phyloP scores from a whole-genome alignment of 768 basidiomycete genomes.

The Serendipita sp. region DNA sequence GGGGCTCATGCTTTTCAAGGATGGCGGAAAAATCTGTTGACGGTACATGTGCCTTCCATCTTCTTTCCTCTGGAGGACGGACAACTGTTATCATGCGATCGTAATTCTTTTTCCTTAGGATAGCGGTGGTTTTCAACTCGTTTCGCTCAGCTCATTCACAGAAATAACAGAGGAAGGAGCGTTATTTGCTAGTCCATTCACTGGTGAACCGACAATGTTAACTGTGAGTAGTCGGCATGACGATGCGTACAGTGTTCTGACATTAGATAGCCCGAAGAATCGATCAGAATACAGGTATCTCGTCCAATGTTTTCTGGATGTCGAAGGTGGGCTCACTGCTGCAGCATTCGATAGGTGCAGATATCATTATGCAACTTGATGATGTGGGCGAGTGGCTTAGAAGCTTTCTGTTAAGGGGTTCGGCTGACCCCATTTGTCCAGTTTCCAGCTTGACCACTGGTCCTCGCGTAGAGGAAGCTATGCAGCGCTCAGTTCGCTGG shows the following conservation, averaged over 20 bases:
- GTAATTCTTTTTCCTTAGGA: constrained; percentile 33
- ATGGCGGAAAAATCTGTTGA: constrained; percentile 74
- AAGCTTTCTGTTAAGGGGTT: neutral
- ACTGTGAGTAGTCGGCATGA: constrained; percentile 35
- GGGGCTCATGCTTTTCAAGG: constrained; percentile 86
- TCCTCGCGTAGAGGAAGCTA: constrained; percentile 71
- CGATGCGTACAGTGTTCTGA: neutral
- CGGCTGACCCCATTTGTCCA: constrained; percentile 19
- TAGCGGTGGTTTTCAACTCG: constrained; percentile 81
- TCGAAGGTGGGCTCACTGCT: constrained; percentile 27
- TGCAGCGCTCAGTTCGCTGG: constrained; percentile 80
- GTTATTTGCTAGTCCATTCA: constrained; percentile 69
- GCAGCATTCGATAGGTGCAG: constrained; percentile 80
- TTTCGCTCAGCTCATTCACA: constrained; percentile 70
- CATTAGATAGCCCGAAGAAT: constrained; percentile 61
- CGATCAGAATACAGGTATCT: constrained; percentile 30
- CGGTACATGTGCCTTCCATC: constrained; percentile 28
- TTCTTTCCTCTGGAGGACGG: neutral
- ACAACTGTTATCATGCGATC: constrained; percentile 1
- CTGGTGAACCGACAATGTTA: constrained; percentile 75
- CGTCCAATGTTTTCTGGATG: neutral
- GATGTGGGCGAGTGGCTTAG: constrained; percentile 53
- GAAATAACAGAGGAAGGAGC: constrained; percentile 83
- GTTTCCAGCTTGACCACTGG: constrained; percentile 71
- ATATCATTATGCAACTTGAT: constrained; percentile 92